Conservation (phyloP, 768 basidiomycete species). For the Collybiopsis confluens region DNA sequence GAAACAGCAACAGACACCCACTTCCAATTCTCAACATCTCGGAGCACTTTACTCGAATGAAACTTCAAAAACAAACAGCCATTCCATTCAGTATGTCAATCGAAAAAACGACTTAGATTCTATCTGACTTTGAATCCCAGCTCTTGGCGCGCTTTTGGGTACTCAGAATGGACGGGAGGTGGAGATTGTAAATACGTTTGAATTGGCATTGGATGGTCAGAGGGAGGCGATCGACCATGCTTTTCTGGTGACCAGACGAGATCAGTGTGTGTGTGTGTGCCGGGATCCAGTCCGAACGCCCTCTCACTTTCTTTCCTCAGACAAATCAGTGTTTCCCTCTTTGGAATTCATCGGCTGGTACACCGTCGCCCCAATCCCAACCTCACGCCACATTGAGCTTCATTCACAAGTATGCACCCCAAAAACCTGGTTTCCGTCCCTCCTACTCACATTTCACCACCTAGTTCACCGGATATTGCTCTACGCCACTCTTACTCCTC, state of each 20-base stretch:
- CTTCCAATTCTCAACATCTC: conserved; percentile 95
- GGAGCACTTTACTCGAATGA: conserved; percentile 86
- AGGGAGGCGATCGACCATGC: conserved; percentile 69
- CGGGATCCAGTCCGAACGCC: not conserved
- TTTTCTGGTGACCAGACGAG: conserved; percentile 77
- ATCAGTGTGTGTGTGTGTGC: conserved; percentile 63
- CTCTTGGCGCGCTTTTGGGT: conserved; percentile 89
- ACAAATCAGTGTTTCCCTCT: conserved; percentile 97
- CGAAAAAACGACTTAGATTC: not conserved
- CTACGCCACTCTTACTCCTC: conserved; percentile 85
- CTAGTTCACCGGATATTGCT: conserved; percentile 81
- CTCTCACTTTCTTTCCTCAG: conserved; percentile 35
- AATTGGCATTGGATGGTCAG: conserved; percentile 65
- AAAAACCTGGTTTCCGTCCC: not conserved
- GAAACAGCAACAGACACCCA: conserved; percentile 67
- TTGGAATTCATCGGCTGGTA: conserved; percentile 99
- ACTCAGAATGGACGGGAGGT: conserved; percentile 93
- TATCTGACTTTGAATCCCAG: conserved; percentile 23
- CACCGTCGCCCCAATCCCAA: conserved; percentile 74
- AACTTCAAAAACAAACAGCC: conserved; percentile 61
- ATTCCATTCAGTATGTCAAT: conserved; percentile 59
- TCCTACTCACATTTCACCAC: conserved; percentile 1
- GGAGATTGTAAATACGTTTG: conserved; percentile 96
- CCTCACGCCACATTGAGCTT: conserved; percentile 69
- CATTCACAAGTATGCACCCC: conserved; percentile 69